Base-by-base conservation (phyloP, 345 rosid species). In the Physaria fendleri region DNA sequence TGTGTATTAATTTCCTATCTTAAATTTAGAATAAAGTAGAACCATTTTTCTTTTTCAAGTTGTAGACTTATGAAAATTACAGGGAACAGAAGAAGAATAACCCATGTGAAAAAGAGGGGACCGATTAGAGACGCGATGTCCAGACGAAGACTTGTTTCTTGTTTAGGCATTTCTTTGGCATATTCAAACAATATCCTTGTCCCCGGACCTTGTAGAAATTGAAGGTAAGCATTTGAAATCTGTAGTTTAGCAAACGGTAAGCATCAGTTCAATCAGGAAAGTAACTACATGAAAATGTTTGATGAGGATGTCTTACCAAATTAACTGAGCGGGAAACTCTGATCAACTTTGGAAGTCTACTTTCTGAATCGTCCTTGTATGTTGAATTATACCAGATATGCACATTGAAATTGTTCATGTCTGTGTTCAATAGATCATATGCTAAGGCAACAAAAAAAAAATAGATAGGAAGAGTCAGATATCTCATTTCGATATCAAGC, bases 331-430 rank as follows among this genome's bases (percentile, higher is more conserved):
- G 91, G 1, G 88, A 71, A 52, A 81, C 81, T 56, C 94, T 83
- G 60, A 85, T 14, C 73, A 81, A 68, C 18, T 68, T 48, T 42
- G 44, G 15, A 9, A 76, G 58, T 9, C 5, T 1, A 35, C 21
- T 21, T 25, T 14, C 21, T 9, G 27, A 15, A 40, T 57, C 71
- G 40, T 79, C 61, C 66, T 70, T 73, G 57, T 71, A 76, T 5
- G 87, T 81, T 34, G 89, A 76, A 72, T 92, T 92, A 76, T 84
- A 92, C 98, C 97, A 83, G 47, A 88, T 68, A 69, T 56, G 80
- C 70, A 81, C 81, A 42, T 86, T 86, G 63, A 81, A 87, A 49
- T 59, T 81, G 39, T 17, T 80, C n/a, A 13, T 48, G 51, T 80
- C 42, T 21, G 98, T 78, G 74, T 92, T 77, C 68, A 80, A 71